These are phyloP conservation scores for Tetracladium maxilliforme DNA, from an alignment of 2,329 filamentous ascomycete genomes.

Conservation along the genomic window DNA sequence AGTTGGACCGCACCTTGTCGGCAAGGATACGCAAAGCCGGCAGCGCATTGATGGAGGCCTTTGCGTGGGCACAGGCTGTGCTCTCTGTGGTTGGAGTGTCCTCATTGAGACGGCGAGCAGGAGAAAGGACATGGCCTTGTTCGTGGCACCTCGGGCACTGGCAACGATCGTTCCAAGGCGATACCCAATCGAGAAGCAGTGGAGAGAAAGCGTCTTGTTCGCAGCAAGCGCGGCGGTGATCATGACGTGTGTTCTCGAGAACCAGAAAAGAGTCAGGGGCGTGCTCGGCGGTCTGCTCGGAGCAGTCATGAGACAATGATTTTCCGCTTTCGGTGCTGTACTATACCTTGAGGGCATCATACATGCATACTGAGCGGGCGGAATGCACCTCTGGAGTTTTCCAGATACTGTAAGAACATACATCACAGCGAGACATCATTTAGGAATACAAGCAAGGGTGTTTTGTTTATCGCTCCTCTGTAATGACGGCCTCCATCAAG, in stretches of 20 bases:
- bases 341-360: too few species aligned
- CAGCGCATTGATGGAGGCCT: constrained; percentile 45
- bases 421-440: too few species aligned
- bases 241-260: constrained; percentile 52
- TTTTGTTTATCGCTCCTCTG: too few species aligned
- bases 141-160: constrained; percentile 65
- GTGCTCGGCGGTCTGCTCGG: constrained; percentile 50
- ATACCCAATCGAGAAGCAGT: constrained; percentile 48
- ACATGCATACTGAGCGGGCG: too few species aligned
- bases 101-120: constrained; percentile 52
- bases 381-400: too few species aligned
- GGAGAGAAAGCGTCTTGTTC: constrained; percentile 53
- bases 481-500: too few species aligned
- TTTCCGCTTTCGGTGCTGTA: too few species aligned
- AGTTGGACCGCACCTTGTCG: constrained; percentile 54
- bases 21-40: constrained; percentile 27
- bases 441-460: too few species aligned
- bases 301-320: too few species aligned
- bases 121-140: constrained; percentile 63
- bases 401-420: too few species aligned
- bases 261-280: constrained; percentile 47
- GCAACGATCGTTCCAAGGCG: constrained; percentile 59
- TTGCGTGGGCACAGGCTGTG: constrained; percentile 58
- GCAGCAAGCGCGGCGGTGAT: constrained; percentile 54
- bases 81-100: constrained; percentile 71